These are phyloP conservation scores for Psophocarpus tetragonolobus DNA, from an alignment of 306 rosid genomes.

Conservation along the genomic window DNA sequence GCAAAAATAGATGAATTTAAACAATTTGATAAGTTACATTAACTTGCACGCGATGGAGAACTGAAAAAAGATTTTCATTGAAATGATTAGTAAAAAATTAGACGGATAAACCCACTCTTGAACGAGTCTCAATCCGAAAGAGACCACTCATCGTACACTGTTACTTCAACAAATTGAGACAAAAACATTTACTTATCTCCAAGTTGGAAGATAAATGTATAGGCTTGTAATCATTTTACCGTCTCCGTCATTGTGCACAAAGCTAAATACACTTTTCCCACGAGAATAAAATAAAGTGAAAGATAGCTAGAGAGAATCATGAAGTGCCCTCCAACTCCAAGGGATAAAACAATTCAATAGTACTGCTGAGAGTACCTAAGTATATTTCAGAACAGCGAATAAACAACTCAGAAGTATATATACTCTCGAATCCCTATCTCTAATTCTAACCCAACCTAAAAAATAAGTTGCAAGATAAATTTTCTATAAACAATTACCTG, in stretches of 20 bases:
- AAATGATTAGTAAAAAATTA: constrained; percentile 2
- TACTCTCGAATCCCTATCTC: not conserved
- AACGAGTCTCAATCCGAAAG: not conserved
- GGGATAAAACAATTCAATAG: not conserved
- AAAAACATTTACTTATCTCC: not conserved
- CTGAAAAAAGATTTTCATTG: not conserved
- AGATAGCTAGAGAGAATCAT: constrained; percentile 9
- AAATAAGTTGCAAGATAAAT: too few relatives aligned
- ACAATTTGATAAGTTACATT: not conserved
- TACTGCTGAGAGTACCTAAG: not conserved
- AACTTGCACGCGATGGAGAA: constrained; percentile 24
- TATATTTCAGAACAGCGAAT: not conserved
- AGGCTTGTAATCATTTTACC: not conserved
- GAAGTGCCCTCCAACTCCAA: constrained; percentile 13
- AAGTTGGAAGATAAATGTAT: not conserved
- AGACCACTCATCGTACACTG: not conserved
- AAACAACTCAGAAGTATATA: not conserved
- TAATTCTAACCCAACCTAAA: not conserved
- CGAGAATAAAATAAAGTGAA: constrained; percentile 18
- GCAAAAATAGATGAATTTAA: not conserved
- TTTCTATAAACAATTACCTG: not conserved
- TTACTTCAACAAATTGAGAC: constrained; percentile 11
- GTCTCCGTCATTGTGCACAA: not conserved
- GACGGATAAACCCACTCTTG: constrained; percentile 12
- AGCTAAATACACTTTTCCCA: constrained; percentile 7